A percentile compares a stretch with the other conserved stretches of the same genome.
phyloP scores from a whole-genome alignment of 257 asterid species.

The Lithospermum erythrorhizon region DNA sequence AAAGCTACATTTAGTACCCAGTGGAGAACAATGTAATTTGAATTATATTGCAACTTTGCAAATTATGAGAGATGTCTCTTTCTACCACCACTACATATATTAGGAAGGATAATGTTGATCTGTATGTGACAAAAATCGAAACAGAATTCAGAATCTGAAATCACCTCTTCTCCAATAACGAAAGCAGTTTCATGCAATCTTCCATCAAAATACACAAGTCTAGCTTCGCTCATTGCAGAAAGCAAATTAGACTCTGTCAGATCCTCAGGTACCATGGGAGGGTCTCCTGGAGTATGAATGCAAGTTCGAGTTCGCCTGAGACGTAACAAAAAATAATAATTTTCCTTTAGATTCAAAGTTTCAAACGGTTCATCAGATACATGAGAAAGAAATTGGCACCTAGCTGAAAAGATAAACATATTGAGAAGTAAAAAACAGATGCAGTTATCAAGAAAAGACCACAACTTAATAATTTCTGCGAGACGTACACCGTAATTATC shows the following conservation, averaged over 20 bases:
- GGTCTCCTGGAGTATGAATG: slow-evolving; percentile 91
- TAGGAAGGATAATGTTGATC: neutral
- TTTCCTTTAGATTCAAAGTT: neutral
- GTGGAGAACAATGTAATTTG: neutral
- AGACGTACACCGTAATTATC: too few species aligned
- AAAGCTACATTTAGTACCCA: slow-evolving; percentile 10
- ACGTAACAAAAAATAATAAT: slow-evolving; percentile 12
- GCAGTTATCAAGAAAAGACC: neutral
- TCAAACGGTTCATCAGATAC: neutral
- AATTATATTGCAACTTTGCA: neutral
- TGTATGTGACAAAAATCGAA: neutral
- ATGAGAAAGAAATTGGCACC: neutral
- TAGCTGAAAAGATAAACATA: neutral
- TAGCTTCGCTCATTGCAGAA: slow-evolving; percentile 63
- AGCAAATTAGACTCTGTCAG: slow-evolving; percentile 47
- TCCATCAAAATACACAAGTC: slow-evolving; percentile 67
- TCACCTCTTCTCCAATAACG: slow-evolving; percentile 77
- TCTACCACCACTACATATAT: slow-evolving; percentile 2
- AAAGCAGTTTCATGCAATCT: slow-evolving; percentile 81
- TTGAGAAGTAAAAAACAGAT: too few species aligned
- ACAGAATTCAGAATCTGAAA: slow-evolving; percentile 7
- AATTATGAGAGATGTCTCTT: neutral
- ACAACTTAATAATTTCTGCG: neutral
- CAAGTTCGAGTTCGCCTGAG: slow-evolving; percentile 94
- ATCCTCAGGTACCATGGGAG: slow-evolving; percentile 83